Percentiles rank a stretch among this genome's conserved stretches.
Conservation (phyloP, 306 rosid species). For the Macrotyloma uniflorum region DNA sequence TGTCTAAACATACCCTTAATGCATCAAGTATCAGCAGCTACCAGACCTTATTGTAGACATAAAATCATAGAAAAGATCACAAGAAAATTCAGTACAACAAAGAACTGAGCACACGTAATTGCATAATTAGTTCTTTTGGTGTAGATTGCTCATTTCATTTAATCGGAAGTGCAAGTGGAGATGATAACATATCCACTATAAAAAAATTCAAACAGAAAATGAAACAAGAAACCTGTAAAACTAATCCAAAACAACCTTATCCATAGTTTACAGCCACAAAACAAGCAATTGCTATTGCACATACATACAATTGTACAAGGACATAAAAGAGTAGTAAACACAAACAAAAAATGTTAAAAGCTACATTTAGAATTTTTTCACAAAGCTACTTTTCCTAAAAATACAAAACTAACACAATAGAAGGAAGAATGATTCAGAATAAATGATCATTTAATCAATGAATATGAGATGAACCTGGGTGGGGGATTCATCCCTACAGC, state of each 20-base stretch:
- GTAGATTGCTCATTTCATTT: slow-evolving; percentile 13
- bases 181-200: slow-evolving; percentile 19
- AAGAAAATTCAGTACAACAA: slow-evolving; percentile 16
- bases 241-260: slow-evolving; percentile 11
- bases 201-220: slow-evolving; percentile 8
- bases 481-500: slow-evolving; percentile 79
- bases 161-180: background rate
- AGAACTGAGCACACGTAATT: background rate
- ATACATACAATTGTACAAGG: slow-evolving; percentile 12
- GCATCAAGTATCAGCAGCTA: slow-evolving; percentile 16
- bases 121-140: slow-evolving; percentile 8
- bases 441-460: slow-evolving; percentile 24
- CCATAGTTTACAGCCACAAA: slow-evolving; percentile 27
- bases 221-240: slow-evolving; percentile 1
- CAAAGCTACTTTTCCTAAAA: slow-evolving; percentile 2
- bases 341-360: slow-evolving; percentile 5
- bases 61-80: slow-evolving; percentile 2
- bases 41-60: background rate
- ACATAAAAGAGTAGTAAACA: slow-evolving; percentile 13
- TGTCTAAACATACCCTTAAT: background rate
- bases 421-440: slow-evolving; percentile 15
- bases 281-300: slow-evolving; percentile 12
- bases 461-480: slow-evolving; percentile 69
- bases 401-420: background rate
- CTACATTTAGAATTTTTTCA: slow-evolving; percentile 20